These are phyloP conservation scores for Babesia divergens DNA, from an alignment of 169 alveolate species.

Conservation along the genomic window DNA sequence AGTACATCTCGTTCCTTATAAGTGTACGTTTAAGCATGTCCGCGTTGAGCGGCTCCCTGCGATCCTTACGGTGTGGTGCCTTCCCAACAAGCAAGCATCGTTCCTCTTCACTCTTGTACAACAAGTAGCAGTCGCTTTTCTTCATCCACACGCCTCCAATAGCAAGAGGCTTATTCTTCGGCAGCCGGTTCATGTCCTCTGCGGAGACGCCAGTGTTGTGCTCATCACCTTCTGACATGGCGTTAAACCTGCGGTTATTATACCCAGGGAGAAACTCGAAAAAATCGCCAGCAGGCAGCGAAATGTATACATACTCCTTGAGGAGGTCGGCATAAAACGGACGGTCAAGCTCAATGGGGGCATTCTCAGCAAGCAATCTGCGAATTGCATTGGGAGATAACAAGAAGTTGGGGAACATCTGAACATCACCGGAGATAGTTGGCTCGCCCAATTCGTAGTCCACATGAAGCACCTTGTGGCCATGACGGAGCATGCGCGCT, in stretches of 20 bases:
- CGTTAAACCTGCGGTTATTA: constrained; percentile 12
- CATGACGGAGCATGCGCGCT: too few species aligned
- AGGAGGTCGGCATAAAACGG: constrained; percentile 62
- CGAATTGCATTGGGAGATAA: constrained; percentile 7
- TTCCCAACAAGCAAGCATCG: constrained; percentile 27
- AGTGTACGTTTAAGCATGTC: constrained; percentile 28
- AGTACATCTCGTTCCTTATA: constrained; percentile 30
- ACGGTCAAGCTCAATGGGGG: constrained; percentile 57
- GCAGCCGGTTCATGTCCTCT: constrained; percentile 36
- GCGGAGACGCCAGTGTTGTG: constrained; percentile 11
- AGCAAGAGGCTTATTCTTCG: constrained; percentile 44
- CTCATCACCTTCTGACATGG: constrained; percentile 11
- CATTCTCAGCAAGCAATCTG: constrained; percentile 27
- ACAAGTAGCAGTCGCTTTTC: constrained; percentile 37
- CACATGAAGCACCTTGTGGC: neutral
- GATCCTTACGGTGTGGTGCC: neutral
- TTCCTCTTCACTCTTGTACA: constrained; percentile 41
- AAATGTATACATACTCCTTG: constrained; percentile 45
- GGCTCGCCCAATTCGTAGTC: neutral
- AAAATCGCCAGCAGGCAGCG: constrained; percentile 61
- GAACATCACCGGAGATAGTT: constrained; percentile 7
- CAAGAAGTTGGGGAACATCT: constrained; percentile 19
- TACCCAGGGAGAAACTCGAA: constrained; percentile 41
- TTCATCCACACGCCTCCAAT: constrained; percentile 52
- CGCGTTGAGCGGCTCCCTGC: constrained; percentile 2